phyloP scores from a whole-genome alignment of 2,329 filamentous ascomycete species.

The Parafenestella ontariensis region DNA sequence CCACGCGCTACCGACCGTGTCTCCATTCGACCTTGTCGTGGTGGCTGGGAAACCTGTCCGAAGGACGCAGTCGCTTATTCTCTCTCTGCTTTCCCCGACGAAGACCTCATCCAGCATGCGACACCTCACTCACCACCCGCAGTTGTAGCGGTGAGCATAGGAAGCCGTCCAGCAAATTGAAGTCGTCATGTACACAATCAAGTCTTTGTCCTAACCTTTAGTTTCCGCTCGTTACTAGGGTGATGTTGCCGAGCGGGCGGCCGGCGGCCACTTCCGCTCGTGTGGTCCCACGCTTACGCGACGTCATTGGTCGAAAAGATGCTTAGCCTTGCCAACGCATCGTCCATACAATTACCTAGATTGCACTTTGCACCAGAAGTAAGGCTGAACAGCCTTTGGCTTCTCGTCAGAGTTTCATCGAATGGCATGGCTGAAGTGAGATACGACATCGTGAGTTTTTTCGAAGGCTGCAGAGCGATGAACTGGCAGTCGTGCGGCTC shows the following conservation, averaged over 20 bases:
- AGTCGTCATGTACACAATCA: neutral
- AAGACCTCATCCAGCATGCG: neutral
- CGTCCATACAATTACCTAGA: slow-evolving; percentile 20
- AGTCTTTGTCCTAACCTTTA: slow-evolving; percentile 1
- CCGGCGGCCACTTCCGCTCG: neutral
- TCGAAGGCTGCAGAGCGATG: slow-evolving; percentile 17
- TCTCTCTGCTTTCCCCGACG: neutral
- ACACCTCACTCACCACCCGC: neutral
- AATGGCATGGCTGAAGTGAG: slow-evolving; percentile 14
- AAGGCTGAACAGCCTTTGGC: slow-evolving; percentile 16
- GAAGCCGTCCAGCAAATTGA: neutral
- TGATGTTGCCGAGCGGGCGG: slow-evolving; percentile 1
- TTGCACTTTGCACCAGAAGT: slow-evolving; percentile 8
- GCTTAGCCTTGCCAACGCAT: slow-evolving; percentile 37
- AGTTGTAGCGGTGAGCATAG: neutral
- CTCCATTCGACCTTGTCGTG: neutral
- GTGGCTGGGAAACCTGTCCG: slow-evolving; percentile 7
- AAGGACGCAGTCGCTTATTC: neutral
- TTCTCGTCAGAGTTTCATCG: slow-evolving; percentile 7
- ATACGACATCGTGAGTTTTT: neutral
- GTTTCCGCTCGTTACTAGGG: slow-evolving; percentile 2
- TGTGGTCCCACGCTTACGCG: neutral
- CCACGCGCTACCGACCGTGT: neutral
- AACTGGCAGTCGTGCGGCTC: slow-evolving; percentile 23
- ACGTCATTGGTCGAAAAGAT: neutral